Evolutionary conservation across 345 rosid genomes (phyloP).

Genomic region (Corchorus capsularis): DNA sequence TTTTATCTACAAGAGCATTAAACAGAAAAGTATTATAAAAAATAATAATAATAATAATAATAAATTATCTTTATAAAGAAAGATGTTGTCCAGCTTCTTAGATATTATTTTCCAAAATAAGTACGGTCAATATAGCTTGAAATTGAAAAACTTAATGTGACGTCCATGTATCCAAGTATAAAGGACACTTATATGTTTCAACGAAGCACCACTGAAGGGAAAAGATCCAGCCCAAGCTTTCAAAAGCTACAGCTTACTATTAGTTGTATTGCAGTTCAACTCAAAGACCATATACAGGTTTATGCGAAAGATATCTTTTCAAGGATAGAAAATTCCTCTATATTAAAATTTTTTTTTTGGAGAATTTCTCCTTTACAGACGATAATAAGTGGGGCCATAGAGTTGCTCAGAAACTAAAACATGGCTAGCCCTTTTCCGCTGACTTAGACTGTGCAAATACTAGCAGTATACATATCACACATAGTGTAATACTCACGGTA

Average conservation of each 20-base stretch:
- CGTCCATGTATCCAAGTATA: neutral
- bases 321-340: neutral
- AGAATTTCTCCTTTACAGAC: neutral
- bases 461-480: neutral
- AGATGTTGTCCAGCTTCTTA: neutral
- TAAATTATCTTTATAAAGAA: neutral
- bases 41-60: neutral
- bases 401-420: neutral
- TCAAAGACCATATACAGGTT: conserved; percentile 1
- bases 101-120: neutral
- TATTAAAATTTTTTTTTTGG: neutral
- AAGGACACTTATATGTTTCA: neutral
- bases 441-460: neutral
- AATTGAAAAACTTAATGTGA: neutral
- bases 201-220: neutral
- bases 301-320: neutral
- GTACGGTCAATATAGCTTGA: neutral
- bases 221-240: neutral
- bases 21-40: conserved; percentile 5
- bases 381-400: neutral
- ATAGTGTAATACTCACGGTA: neutral
- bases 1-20: conserved; percentile 45
- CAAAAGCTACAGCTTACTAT: neutral
- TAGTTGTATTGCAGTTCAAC: neutral
- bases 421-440: neutral